These are phyloP conservation scores for Rostrohypoxylon terebratum DNA, from an alignment of 495 filamentous ascomycete genomes.

Conservation along the genomic window DNA sequence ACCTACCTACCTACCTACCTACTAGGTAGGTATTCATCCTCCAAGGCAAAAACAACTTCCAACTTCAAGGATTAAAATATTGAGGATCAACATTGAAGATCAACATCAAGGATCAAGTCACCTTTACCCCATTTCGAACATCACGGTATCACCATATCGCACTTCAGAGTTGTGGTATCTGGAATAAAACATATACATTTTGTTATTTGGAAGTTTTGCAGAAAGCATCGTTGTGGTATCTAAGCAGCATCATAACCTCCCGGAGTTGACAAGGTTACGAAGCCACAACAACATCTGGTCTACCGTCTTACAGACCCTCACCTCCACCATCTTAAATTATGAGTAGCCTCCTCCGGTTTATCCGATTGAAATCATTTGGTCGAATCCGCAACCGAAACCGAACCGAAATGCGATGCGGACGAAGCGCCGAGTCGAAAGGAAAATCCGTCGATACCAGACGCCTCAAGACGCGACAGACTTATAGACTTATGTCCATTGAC, in stretches of 20 bases:
- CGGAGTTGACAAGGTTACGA: background rate
- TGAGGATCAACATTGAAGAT: too few relatives aligned
- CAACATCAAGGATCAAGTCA: background rate
- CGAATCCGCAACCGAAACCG: conserved; percentile 6
- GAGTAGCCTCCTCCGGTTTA: background rate
- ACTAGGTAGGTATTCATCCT: background rate
- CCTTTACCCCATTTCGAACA: background rate
- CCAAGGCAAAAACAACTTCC: background rate
- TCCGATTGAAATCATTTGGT: too few relatives aligned
- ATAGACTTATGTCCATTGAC: background rate
- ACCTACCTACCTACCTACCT: too few relatives aligned
- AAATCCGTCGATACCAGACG: conserved; percentile 1
- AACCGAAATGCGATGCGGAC: background rate
- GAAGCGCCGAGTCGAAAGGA: conserved; percentile 14
- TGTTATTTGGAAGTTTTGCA: conserved; percentile 26
- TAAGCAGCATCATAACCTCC: conserved; percentile 1
- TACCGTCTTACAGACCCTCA: background rate
- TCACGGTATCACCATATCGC: background rate
- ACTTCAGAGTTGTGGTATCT: background rate
- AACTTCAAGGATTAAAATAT: too few relatives aligned
- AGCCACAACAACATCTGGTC: background rate
- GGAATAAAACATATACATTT: conserved; percentile 33
- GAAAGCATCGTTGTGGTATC: conserved; percentile 22
- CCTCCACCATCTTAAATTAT: conserved; percentile 8
- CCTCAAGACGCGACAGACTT: conserved; percentile 1